phyloP scores from a whole-genome alignment of 2,329 filamentous ascomycete species.

The Fusarium nurragi region DNA sequence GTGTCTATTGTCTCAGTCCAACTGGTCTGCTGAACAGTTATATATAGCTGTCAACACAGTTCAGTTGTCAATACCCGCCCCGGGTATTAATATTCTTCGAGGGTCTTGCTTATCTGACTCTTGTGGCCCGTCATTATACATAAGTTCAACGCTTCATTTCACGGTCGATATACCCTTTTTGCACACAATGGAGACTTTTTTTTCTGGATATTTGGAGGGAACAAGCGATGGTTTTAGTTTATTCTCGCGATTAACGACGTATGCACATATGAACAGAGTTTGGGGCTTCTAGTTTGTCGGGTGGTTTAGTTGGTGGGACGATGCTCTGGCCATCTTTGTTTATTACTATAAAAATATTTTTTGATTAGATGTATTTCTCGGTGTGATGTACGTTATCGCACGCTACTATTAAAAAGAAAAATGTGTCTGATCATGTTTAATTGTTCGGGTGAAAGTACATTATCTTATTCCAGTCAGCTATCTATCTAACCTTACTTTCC shows the following conservation, averaged over 20 bases:
- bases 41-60: conserved; percentile 2
- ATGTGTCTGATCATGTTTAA: conserved; percentile 32
- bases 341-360: conserved; percentile 31
- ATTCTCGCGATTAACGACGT: conserved; percentile 41
- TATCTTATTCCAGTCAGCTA: background rate
- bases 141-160: conserved; percentile 44
- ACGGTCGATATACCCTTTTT: conserved; percentile 48
- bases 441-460: background rate
- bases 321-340: conserved; percentile 25
- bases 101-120: conserved; percentile 8
- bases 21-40: background rate
- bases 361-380: conserved; percentile 41
- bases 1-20: conserved; percentile 48
- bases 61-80: conserved; percentile 30
- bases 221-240: conserved; percentile 40
- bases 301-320: conserved; percentile 27
- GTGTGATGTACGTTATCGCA: conserved; percentile 29
- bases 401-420: conserved; percentile 21
- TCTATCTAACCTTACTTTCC: conserved; percentile 10
- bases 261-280: conserved; percentile 40
- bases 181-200: conserved; percentile 37
- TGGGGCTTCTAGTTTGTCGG: conserved; percentile 22
- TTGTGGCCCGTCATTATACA: conserved; percentile 39
- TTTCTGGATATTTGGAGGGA: conserved; percentile 38
- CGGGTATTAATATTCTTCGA: conserved; percentile 31